Base-by-base conservation (phyloP, 306 rosid species). In the Acacia acuminata region DNA sequence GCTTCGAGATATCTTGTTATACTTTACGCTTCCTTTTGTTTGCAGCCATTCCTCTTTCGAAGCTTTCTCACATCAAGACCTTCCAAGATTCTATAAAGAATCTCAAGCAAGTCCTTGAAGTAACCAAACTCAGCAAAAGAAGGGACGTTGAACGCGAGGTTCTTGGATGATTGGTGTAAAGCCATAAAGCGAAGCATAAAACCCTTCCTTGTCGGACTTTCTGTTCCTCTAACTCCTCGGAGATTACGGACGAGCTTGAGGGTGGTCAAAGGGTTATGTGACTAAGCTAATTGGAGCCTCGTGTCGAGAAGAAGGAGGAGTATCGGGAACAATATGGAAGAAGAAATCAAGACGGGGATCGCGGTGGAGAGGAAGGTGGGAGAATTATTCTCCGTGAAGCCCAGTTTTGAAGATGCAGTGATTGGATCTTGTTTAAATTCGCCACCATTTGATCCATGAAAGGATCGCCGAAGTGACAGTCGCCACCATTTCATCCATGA, bases 61-160 rank as follows among this genome's bases (percentile, higher is more conserved):
- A 2, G 34, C 24, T 32, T 1, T 12, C 96, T 82, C 4, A 75
- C 87, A 0, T 85, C 85, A 8, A 85, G 47, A 12, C 96, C 94
- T 58, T 90, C 86, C 0, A 91, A 83, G 48, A 90, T 83, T 25
- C 94, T 85, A 78, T 85, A 90, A 3, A 93, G 92, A 71, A 93
- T 86, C 82, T 93, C 94, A 9, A 90, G 96, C 22, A 93, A 85
- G 75, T 93, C 97, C 76, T 93, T 91, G 82, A 91, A 88, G 85
- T 86, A 90, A 0, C 97, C 96, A 69, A 93, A 93, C 2, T 78
- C 86, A 6, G 91, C 92, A 7, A 93, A 82, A 12, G 92, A 79
- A 17, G 86, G 76, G 32, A 91, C 61, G 45, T 91, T 93, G 83
- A 65, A 74, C 1, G 87, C 90, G 0, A 93, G 89, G 34, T 88